Percentiles rank a stretch among this genome's conserved stretches.
These are phyloP conservation scores for Lactuca saligna DNA, from an alignment of 129 eudicot species.

Conservation along the genomic window DNA sequence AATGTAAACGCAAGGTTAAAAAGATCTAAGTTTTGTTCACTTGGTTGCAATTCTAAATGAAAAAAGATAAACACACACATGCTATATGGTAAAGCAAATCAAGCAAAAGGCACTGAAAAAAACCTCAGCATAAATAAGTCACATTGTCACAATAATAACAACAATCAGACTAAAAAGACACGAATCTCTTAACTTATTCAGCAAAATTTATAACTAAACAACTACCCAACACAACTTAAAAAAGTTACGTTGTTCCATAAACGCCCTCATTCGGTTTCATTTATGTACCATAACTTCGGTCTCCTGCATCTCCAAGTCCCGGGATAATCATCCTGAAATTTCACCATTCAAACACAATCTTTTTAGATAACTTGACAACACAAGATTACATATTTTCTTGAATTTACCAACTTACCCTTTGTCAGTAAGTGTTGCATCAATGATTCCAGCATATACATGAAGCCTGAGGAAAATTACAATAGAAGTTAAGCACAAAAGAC, in stretches of 20 bases:
- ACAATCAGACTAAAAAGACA: neutral
- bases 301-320: conserved; percentile 98
- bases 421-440: conserved; percentile 81
- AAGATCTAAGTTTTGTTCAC: no score
- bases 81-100: neutral
- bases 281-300: conserved; percentile 88
- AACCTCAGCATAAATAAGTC: neutral
- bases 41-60: no score
- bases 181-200: neutral
- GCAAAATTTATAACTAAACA: conserved; percentile 15
- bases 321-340: conserved; percentile 83
- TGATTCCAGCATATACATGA: conserved; percentile 85
- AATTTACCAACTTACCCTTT: conserved; percentile 58
- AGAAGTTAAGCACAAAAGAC: neutral
- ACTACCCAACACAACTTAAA: conserved; percentile 2
- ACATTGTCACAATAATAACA: neutral
- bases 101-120: neutral
- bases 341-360: conserved; percentile 1
- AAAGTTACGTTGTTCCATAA: neutral
- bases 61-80: neutral
- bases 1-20: no score
- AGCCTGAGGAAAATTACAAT: conserved; percentile 49
- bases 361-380: conserved; percentile 12
- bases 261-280: neutral
- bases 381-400: neutral